These are phyloP conservation scores for Amanita phalloides DNA, from an alignment of 768 basidiomycete species.

Conservation along the genomic window DNA sequence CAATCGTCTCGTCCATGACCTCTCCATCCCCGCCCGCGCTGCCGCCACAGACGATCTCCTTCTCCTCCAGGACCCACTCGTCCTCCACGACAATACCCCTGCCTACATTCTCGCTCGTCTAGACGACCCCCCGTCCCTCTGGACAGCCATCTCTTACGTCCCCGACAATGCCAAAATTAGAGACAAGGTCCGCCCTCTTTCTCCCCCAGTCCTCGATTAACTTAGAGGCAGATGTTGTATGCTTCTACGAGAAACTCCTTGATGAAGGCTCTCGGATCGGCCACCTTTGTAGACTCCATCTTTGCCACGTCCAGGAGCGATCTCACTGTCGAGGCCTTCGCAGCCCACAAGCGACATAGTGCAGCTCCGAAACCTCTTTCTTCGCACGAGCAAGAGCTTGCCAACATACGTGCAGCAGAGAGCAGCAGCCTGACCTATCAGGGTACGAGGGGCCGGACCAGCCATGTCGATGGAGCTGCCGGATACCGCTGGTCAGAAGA, in stretches of 20 bases:
- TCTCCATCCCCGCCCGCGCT: slow-evolving; percentile 33
- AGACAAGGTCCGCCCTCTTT: slow-evolving; percentile 49
- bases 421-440: slow-evolving; percentile 36
- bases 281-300: slow-evolving; percentile 60
- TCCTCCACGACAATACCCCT: slow-evolving; percentile 51
- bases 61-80: slow-evolving; percentile 34
- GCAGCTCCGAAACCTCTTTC: slow-evolving; percentile 77
- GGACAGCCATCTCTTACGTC: slow-evolving; percentile 73
- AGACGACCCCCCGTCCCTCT: slow-evolving; percentile 49
- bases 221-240: slow-evolving; percentile 65
- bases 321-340: slow-evolving; percentile 58
- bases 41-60: slow-evolving; percentile 54
- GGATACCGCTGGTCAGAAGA: slow-evolving; percentile 62
- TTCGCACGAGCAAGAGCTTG: slow-evolving; percentile 73
- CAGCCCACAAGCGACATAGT: slow-evolving; percentile 58
- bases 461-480: slow-evolving; percentile 47
- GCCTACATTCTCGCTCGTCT: slow-evolving; percentile 68
- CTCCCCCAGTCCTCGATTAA: neutral
- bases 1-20: slow-evolving; percentile 60
- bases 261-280: slow-evolving; percentile 63
- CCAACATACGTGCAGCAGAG: slow-evolving; percentile 68
- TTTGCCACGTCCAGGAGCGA: slow-evolving; percentile 70
- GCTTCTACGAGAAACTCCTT: slow-evolving; percentile 68
- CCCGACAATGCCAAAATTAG: slow-evolving; percentile 74
- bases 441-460: slow-evolving; percentile 44